Evolutionary conservation across 495 filamentous ascomycete genomes (phyloP).

Genomic region (Tuber borchii): DNA sequence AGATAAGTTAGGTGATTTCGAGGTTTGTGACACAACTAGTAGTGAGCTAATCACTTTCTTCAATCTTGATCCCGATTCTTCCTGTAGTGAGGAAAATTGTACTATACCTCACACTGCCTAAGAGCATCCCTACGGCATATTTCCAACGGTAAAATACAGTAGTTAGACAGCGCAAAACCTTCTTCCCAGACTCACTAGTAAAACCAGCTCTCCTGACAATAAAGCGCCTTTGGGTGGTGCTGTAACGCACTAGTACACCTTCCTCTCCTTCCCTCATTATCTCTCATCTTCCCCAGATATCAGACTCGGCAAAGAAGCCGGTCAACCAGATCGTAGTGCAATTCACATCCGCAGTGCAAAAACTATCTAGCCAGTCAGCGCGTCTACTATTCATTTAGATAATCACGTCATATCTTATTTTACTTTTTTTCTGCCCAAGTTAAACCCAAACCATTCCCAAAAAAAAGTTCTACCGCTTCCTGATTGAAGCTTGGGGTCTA

Average conservation of each 20-base stretch:
- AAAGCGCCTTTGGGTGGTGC: neutral
- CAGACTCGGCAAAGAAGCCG: neutral
- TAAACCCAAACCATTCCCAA: neutral
- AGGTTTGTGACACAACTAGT: neutral
- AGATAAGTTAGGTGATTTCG: neutral
- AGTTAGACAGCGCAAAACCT: neutral
- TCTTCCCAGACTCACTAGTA: neutral
- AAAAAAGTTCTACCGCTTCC: neutral
- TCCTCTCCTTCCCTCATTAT: neutral
- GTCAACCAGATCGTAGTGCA: neutral
- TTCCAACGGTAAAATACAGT: neutral
- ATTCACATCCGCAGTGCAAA: conserved; percentile 3
- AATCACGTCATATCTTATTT: neutral
- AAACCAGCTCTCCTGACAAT: neutral
- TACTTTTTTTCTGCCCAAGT: neutral
- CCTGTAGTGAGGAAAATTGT: no score
- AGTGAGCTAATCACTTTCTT: neutral
- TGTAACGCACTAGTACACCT: neutral
- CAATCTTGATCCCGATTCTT: neutral
- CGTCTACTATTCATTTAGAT: neutral
- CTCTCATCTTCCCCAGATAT: neutral
- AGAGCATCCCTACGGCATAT: neutral
- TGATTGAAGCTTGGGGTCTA: neutral
- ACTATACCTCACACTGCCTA: no score
- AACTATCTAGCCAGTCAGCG: neutral